phyloP scores from a whole-genome alignment of 495 filamentous ascomycete genomes.

The Penicillium diatomitis region DNA sequence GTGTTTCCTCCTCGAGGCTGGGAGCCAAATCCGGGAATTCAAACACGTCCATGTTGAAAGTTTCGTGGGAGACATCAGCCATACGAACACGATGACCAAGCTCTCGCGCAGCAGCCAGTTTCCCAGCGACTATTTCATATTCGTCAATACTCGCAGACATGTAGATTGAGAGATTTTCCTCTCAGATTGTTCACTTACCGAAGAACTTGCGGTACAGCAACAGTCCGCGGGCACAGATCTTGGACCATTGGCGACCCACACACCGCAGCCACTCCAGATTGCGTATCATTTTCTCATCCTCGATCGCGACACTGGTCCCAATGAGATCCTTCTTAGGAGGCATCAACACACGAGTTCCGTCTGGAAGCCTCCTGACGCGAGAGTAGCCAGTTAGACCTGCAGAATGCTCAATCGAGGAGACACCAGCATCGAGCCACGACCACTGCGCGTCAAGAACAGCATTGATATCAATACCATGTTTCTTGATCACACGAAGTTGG shows the following conservation, averaged over 20 bases:
- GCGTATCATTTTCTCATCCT: conserved; percentile 66
- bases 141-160: conserved; percentile 1
- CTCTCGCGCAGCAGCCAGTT: conserved; percentile 57
- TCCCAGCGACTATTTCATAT: conserved; percentile 19
- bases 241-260: conserved; percentile 57
- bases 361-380: conserved; percentile 22
- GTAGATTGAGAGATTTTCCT: too few relatives aligned
- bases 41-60: conserved; percentile 33
- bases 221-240: conserved; percentile 58
- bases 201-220: conserved; percentile 56
- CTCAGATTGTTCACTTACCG: conserved; percentile 15
- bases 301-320: conserved; percentile 46
- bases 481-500: conserved; percentile 43
- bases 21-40: conserved; percentile 21
- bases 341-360: conserved; percentile 23
- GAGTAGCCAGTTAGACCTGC: conserved; percentile 23
- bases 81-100: conserved; percentile 41
- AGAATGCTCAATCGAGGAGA: conserved; percentile 26
- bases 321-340: conserved; percentile 55
- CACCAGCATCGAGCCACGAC: conserved; percentile 31
- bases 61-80: conserved; percentile 32
- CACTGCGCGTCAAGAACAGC: conserved; percentile 48
- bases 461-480: conserved; percentile 43
- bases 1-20: conserved; percentile 11
- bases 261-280: conserved; percentile 78